These are phyloP conservation scores for Wickerhamiella bombiphila DNA, from an alignment of 805 yeast genomes.

Conservation along the genomic window DNA sequence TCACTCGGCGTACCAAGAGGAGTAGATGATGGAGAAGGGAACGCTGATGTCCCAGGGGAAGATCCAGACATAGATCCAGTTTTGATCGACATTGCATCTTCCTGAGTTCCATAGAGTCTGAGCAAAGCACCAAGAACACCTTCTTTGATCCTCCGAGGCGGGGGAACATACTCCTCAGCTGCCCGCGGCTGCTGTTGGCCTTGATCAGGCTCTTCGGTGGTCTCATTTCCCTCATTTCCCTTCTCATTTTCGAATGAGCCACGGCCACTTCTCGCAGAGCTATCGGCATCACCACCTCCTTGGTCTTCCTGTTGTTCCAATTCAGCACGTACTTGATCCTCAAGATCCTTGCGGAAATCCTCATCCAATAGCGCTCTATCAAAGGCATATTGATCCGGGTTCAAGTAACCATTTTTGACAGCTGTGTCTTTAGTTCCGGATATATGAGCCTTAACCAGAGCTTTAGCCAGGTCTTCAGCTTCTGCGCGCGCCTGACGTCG, in stretches of 20 bases:
- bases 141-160: constrained; percentile 57
- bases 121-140: constrained; percentile 75
- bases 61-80: not conserved
- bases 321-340: constrained; percentile 1
- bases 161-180: constrained; percentile 37
- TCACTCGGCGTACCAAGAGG: constrained; percentile 1
- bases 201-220: constrained; percentile 8
- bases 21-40: not conserved
- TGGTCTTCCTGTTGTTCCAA: constrained; percentile 3
- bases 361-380: not conserved
- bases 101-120: constrained; percentile 34
- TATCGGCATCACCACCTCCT: constrained; percentile 1
- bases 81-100: constrained; percentile 1
- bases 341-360: not conserved
- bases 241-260: constrained; percentile 1
- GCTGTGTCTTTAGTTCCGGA: not conserved
- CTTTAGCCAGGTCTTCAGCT: constrained; percentile 17
- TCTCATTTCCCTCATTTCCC: constrained; percentile 3
- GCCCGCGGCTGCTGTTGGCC: constrained; percentile 8
- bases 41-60: not conserved
- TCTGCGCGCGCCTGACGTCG: constrained; percentile 9
- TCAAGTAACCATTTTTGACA: not conserved
- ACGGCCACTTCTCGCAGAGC: not conserved
- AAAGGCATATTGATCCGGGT: not conserved
- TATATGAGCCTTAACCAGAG: constrained; percentile 15